A percentile compares a stretch with the other conserved stretches of the same genome.
Conservation (phyloP, 2,329 filamentous ascomycete genomes). For the Meredithiella fracta region DNA sequence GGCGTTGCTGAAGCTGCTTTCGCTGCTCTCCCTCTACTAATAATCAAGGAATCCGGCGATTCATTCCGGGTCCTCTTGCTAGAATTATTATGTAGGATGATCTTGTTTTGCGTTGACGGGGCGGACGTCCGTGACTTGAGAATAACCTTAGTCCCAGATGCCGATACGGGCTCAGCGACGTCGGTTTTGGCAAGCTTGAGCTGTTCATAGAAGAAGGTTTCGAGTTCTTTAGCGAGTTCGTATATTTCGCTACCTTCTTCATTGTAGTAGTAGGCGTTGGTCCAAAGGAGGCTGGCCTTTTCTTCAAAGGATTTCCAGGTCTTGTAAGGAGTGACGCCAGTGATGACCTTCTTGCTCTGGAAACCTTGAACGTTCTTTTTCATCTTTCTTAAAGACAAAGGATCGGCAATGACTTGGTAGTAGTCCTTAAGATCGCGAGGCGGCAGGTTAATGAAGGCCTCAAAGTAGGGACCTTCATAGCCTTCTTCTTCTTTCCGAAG, state of each 20-base stretch:
- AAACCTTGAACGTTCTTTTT: slow-evolving; percentile 63
- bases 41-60: slow-evolving; percentile 5
- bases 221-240: slow-evolving; percentile 57
- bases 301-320: slow-evolving; percentile 71
- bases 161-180: slow-evolving; percentile 50
- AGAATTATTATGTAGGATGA: slow-evolving; percentile 47
- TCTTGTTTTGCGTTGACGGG: slow-evolving; percentile 25
- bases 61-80: slow-evolving; percentile 21
- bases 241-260: slow-evolving; percentile 82
- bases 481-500: slow-evolving; percentile 51
- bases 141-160: slow-evolving; percentile 27
- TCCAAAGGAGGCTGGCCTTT: slow-evolving; percentile 67
- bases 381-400: slow-evolving; percentile 60
- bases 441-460: slow-evolving; percentile 64
- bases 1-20: not conserved
- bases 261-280: slow-evolving; percentile 77
- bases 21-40: not conserved
- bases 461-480: slow-evolving; percentile 51
- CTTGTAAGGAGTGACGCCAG: slow-evolving; percentile 53
- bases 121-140: slow-evolving; percentile 13
- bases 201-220: slow-evolving; percentile 54
- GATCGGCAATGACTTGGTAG: slow-evolving; percentile 67
- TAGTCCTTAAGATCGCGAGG: slow-evolving; percentile 66
- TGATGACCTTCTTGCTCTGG: slow-evolving; percentile 48
- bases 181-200: slow-evolving; percentile 55